phyloP scores from a whole-genome alignment of 2,329 filamentous ascomycete species.

The Aureobasidium pullulans region DNA sequence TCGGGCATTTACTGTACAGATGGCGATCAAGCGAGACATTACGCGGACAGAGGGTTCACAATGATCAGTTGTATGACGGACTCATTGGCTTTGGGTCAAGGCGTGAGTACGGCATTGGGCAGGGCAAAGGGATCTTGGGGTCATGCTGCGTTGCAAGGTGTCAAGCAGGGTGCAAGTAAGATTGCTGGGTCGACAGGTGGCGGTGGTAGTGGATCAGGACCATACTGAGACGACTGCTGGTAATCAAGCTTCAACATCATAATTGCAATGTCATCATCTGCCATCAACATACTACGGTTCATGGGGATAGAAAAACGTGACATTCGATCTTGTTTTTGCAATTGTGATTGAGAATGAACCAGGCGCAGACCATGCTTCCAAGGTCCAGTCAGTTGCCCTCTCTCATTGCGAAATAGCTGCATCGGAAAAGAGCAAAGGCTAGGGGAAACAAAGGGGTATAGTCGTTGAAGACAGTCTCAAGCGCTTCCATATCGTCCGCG shows the following conservation, averaged over 20 bases:
- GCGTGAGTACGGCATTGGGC: conserved; percentile 23
- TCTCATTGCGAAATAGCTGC: background rate
- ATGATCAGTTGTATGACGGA: conserved; percentile 39
- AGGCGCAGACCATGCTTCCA: too few relatives aligned
- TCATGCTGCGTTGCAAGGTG: conserved; percentile 20
- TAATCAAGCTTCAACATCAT: too few relatives aligned
- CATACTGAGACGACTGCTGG: background rate
- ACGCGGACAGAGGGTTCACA: conserved; percentile 48
- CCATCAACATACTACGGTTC: too few relatives aligned
- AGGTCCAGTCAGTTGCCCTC: too few relatives aligned
- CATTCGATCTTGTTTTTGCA: too few relatives aligned
- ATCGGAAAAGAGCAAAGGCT: background rate
- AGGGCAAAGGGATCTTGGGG: conserved; percentile 21
- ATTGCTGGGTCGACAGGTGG: conserved; percentile 4
- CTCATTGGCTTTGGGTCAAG: conserved; percentile 23
- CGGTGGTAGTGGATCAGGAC: background rate
- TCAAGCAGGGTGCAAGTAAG: conserved; percentile 19
- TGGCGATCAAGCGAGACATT: conserved; percentile 45
- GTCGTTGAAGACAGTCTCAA: conserved; percentile 7
- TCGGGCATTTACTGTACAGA: conserved; percentile 49
- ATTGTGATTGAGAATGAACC: too few relatives aligned
- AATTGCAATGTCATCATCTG: too few relatives aligned
- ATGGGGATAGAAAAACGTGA: background rate
- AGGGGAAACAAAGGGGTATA: background rate
- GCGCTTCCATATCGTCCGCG: too few relatives aligned